Base-by-base conservation (phyloP, 352 stramenopile species). In the Phytophthora quininea region DNA sequence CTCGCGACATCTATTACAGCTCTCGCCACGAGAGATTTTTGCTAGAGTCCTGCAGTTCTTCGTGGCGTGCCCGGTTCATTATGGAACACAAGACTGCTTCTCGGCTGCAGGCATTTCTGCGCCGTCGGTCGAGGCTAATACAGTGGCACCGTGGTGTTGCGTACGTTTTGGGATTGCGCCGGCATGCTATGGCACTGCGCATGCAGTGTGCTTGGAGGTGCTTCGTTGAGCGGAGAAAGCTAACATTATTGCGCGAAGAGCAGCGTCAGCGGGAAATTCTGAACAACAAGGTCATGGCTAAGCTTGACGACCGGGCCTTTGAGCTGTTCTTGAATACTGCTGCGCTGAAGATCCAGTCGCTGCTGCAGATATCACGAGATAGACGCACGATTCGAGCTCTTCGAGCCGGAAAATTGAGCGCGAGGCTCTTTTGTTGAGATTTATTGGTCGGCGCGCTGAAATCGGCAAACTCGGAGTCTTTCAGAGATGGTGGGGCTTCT, bases 141-240 rank as follows among this genome's bases (percentile, higher is more conserved):
- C 54, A 60, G 3, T 76, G 68, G 68, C 68, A 42, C 43, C 6
- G 62, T 9, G 48, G 58, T 19, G 65, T 82, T 49, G 43, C 38
- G 14, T 40, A 64, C 9, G 54, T 90, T 35, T 35, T 82, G 27
- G 64, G 72, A n/a, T 64, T 65, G 29, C 72, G 73, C 47, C 71
- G 70, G 3, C 55, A 71, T n/a, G n/a, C 54, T 1, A 73, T 68
- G 14, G 73, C 71, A 24, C 45, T 75, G 12, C 54, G 60, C 3
- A 85, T 92, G 50, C 82, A 91, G 62, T 80, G 80, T 45, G 63
- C 67, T 2, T 91, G 76, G 82, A 65, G 74, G 30, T 52, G 71
- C 27, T 67, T 70, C 42, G 19, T 47, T 29, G 71, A 78, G n/a
- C 63, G 66, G 1, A 12, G 54, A 4, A 42, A 79, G 32, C 63